phyloP scores from a whole-genome alignment of 129 eudicot species.

The Calendula officinalis region DNA sequence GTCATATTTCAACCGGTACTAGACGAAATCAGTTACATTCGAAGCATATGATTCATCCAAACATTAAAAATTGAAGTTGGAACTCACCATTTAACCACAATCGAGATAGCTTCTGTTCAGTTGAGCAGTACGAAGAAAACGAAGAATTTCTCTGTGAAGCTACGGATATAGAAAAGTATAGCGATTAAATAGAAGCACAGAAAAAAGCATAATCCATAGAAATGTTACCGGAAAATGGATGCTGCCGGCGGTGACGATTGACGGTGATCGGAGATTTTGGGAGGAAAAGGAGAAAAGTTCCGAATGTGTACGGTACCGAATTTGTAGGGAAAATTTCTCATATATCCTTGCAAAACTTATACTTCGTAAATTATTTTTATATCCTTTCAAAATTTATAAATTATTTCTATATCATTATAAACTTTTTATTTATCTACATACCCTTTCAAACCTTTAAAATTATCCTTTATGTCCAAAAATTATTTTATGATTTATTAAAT shows the following conservation, averaged over 20 bases:
- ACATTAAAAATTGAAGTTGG: background rate
- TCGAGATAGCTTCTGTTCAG: slow-evolving; percentile 8
- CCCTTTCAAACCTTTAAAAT: no score
- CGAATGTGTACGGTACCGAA: no score
- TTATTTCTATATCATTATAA: no score
- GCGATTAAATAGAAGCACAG: background rate
- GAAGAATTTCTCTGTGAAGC: background rate
- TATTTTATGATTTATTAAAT: no score
- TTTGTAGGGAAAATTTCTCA: no score
- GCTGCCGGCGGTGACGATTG: slow-evolving; percentile 6
- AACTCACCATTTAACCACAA: slow-evolving; percentile 9
- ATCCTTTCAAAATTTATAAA: no score
- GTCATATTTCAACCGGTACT: background rate
- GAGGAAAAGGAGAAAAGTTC: slow-evolving; percentile 1
- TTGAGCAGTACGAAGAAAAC: background rate
- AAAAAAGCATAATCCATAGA: background rate
- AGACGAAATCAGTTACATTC: background rate
- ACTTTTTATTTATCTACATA: no score
- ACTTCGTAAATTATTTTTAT: no score
- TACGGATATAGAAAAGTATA: background rate
- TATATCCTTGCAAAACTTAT: no score
- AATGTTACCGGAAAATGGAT: slow-evolving; percentile 15
- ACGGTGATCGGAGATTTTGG: slow-evolving; percentile 8
- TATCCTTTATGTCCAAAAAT: no score
- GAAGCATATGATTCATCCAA: background rate